Base-by-base conservation (phyloP, 2,329 filamentous ascomycete genomes). In the Phyllosticta citribraziliensis region DNA sequence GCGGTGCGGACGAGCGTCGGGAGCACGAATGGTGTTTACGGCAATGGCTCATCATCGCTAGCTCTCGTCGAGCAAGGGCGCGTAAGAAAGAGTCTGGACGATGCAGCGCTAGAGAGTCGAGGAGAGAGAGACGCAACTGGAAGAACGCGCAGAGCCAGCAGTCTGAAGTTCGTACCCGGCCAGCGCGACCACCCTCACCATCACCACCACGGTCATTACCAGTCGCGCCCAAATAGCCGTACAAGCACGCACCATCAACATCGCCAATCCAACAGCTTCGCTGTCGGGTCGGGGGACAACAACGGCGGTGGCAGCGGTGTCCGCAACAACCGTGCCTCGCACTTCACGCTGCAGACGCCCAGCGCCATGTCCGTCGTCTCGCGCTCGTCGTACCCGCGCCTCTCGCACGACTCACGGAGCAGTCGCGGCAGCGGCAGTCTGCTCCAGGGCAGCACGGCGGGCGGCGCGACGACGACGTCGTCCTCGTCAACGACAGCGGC, bases 291-390 rank as follows among this genome's bases (percentile, higher is more conserved):
- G 3, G 22, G 22, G 22, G 22, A 22, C 22, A 22, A 22, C 22
- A 22, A 22, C 25, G 27, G 1, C 57, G 24, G 20, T 12, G 22
- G 5, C 56, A 51, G 14, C 55, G 5, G 52, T 3, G 12, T 17
- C 10, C 22, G 52, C 51, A 47, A 20, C 30, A 24, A 25, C 33
- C 35, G 51, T 50, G 33, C 25, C 30, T 57, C 55, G 5, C 33
- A 40, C 30, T 33, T 27, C 50, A 62, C 55, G 6, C 56, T 55
- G 50, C 50, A 52, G 55, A 62, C 60, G 4, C 60, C 60, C 1
- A 47, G 27, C 33, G 60, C 60, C 51, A 62, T 62, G 60, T 61
- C 58, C 8, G 54, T 57, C 19, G 35, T 55, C 9, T 60, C 57
- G 30, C 54, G 52, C 24, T n/a, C 24, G 17, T 47, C 52, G 24